Percentiles rank a stretch among this genome's conserved stretches.
These are phyloP conservation scores for Boletellus ananas DNA, from an alignment of 768 basidiomycete genomes.

Conservation along the genomic window DNA sequence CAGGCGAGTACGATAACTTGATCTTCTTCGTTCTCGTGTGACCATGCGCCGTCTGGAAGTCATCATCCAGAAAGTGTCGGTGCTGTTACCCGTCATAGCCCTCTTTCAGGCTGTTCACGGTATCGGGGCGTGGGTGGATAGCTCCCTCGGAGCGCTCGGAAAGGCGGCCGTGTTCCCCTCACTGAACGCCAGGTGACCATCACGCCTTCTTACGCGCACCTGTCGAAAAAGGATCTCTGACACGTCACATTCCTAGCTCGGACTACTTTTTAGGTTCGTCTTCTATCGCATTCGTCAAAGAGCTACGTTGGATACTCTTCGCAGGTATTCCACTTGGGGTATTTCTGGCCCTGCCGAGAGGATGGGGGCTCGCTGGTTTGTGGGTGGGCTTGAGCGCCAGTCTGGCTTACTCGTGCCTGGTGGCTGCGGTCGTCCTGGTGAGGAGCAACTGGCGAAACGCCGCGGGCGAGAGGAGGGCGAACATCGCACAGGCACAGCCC, in stretches of 20 bases:
- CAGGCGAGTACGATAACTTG: conserved; percentile 21
- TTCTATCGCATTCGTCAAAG: not conserved
- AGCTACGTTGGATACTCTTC: not conserved
- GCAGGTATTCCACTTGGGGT: conserved; percentile 33
- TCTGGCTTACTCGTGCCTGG: conserved; percentile 17
- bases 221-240: conserved; percentile 1
- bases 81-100: conserved; percentile 44
- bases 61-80: conserved; percentile 41
- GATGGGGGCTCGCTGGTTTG: conserved; percentile 25
- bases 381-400: conserved; percentile 23
- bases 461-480: not conserved
- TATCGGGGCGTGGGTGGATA: conserved; percentile 19
- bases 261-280: conserved; percentile 32
- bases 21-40: not conserved
- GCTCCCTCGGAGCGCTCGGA: conserved; percentile 17
- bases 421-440: conserved; percentile 18
- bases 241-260: conserved; percentile 2
- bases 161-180: conserved; percentile 22
- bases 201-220: not conserved
- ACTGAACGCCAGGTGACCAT: conserved; percentile 19
- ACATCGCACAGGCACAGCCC: not conserved
- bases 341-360: conserved; percentile 17
- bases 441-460: conserved; percentile 16
- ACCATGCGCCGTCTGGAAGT: conserved; percentile 29
- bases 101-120: conserved; percentile 24